A percentile compares a stretch with the other conserved stretches of the same genome.
Conservation (phyloP, 768 basidiomycete genomes). For the Tephrocybe sp. region DNA sequence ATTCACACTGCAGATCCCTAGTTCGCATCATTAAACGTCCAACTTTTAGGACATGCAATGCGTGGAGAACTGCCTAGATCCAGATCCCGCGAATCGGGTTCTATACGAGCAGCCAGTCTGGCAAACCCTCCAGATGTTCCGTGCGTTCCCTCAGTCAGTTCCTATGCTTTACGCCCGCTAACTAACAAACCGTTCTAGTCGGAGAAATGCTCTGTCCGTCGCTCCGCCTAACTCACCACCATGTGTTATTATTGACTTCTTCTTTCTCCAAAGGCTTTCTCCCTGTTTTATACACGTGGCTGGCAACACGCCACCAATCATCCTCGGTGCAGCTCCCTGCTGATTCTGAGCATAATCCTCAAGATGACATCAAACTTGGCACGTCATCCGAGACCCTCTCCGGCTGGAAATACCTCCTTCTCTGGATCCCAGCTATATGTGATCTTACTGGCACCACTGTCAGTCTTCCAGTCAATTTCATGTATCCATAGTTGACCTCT, state of each 20-base stretch:
- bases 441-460: conserved; percentile 92
- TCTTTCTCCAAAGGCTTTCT: conserved; percentile 64
- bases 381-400: conserved; percentile 42
- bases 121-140: conserved; percentile 90
- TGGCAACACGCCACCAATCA: conserved; percentile 43
- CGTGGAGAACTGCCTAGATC: conserved; percentile 84
- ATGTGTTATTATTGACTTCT: conserved; percentile 21
- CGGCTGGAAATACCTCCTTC: conserved; percentile 69
- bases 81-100: conserved; percentile 56
- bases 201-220: conserved; percentile 92
- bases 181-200: conserved; percentile 46
- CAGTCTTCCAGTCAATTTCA: conserved; percentile 24
- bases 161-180: conserved; percentile 16
- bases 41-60: conserved; percentile 88
- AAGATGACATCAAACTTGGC: conserved; percentile 30
- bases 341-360: conserved; percentile 44
- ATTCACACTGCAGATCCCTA: background rate
- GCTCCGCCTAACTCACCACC: conserved; percentile 22
- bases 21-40: conserved; percentile 5
- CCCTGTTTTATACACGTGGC: conserved; percentile 73
- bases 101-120: conserved; percentile 94
- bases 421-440: conserved; percentile 87
- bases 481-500: conserved; percentile 3
- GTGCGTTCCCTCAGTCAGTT: conserved; percentile 42
- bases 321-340: conserved; percentile 53